These are phyloP conservation scores for Euphorbia schlechtendalii DNA, from an alignment of 441 rosid species.

Conservation along the genomic window DNA sequence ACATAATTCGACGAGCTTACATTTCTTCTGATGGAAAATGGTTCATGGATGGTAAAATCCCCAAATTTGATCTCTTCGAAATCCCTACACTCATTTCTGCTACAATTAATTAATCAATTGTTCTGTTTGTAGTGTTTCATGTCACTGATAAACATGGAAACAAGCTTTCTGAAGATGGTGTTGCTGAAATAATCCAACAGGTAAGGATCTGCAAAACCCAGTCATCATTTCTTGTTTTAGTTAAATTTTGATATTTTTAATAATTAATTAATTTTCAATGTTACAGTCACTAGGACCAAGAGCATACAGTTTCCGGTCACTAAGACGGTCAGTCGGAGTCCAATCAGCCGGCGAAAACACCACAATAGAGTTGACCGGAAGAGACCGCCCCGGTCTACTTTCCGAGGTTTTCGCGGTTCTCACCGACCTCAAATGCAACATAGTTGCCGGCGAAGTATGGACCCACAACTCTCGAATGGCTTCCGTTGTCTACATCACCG, in stretches of 20 bases:
- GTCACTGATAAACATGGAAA: conserved; percentile 74
- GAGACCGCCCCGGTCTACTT: conserved; percentile 74
- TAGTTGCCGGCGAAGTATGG: conserved; percentile 79
- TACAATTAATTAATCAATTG: conserved; percentile 14
- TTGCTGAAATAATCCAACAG: conserved; percentile 68
- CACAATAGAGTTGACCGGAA: conserved; percentile 67
- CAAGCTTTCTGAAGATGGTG: conserved; percentile 57
- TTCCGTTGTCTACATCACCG: conserved; percentile 62
- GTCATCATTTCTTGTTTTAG: neutral
- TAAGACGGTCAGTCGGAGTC: conserved; percentile 58
- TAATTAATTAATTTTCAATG: no score
- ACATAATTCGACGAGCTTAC: conserved; percentile 65
- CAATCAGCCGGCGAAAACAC: conserved; percentile 52
- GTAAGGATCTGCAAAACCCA: conserved; percentile 37
- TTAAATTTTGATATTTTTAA: neutral
- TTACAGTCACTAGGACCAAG: conserved; percentile 63
- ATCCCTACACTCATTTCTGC: conserved; percentile 3
- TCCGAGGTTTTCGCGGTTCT: conserved; percentile 80
- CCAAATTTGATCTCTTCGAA: conserved; percentile 2
- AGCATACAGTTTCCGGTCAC: conserved; percentile 50
- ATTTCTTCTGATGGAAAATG: conserved; percentile 83
- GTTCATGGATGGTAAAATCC: conserved; percentile 85
- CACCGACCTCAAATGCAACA: conserved; percentile 61
- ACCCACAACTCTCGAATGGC: conserved; percentile 91
- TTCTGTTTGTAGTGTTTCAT: conserved; percentile 54